A percentile compares a stretch with the other conserved stretches of the same genome.
Evolutionary conservation across 2,329 filamentous ascomycete genomes (phyloP).

Genomic region (Penicillium sp.): DNA sequence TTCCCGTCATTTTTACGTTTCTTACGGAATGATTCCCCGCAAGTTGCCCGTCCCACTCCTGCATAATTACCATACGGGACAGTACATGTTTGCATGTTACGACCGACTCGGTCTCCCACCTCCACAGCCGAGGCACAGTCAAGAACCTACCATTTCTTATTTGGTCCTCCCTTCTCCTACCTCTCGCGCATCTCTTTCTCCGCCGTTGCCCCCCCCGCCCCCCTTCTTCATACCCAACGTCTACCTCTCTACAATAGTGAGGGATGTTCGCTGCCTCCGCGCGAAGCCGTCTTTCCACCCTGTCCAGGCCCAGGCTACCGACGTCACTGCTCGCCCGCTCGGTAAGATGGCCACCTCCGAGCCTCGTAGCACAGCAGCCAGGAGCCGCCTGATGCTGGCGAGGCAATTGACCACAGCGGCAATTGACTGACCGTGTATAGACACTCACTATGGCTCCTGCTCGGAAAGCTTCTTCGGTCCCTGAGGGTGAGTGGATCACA

Average conservation of each 20-base stretch:
- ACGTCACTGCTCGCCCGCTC: constrained; percentile 34
- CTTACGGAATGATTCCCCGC: constrained; percentile 2
- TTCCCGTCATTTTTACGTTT: constrained; percentile 2
- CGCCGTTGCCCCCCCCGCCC: constrained; percentile 4
- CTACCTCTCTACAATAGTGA: constrained; percentile 20
- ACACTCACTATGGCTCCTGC: constrained; percentile 39
- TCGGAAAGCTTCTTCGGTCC: constrained; percentile 44
- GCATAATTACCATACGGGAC: background rate
- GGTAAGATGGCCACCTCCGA: constrained; percentile 23
- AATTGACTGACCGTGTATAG: constrained; percentile 23
- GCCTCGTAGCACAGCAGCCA: background rate
- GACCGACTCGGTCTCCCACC: constrained; percentile 11
- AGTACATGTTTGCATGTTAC: constrained; percentile 5
- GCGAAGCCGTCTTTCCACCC: constrained; percentile 41
- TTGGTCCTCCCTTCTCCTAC: constrained; percentile 8
- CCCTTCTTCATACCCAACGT: constrained; percentile 1
- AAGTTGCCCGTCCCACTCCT: background rate
- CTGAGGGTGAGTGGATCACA: constrained; percentile 41
- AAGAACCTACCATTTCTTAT: constrained; percentile 7
- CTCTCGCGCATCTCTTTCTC: constrained; percentile 11
- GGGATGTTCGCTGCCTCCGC: constrained; percentile 45
- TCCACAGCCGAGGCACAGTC: constrained; percentile 22
- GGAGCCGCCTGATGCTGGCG: background rate
- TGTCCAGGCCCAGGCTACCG: constrained; percentile 38
- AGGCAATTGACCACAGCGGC: background rate